Percentiles rank a stretch among this genome's conserved stretches.
Evolutionary conservation across 768 basidiomycete genomes (phyloP).

Genomic region (Leccinellum albellum): DNA sequence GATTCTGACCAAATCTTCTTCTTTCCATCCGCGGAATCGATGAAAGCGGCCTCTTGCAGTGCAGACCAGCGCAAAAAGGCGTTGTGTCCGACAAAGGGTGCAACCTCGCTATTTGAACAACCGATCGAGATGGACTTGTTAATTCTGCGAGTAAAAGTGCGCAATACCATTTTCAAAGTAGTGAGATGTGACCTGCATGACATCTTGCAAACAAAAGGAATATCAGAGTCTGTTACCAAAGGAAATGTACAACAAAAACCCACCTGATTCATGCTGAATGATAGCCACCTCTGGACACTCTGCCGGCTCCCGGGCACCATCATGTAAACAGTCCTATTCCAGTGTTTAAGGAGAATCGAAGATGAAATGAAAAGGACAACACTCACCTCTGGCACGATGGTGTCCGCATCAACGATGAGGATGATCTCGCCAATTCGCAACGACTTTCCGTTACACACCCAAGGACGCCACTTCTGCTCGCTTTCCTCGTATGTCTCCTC

Average conservation of each 20-base stretch:
- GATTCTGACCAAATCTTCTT: constrained; percentile 70
- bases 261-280: constrained; percentile 85
- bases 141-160: constrained; percentile 88
- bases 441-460: constrained; percentile 72
- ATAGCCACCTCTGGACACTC: constrained; percentile 86
- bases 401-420: constrained; percentile 85
- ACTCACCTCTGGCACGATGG: constrained; percentile 69
- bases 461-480: constrained; percentile 60
- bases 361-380: not conserved
- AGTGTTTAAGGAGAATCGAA: not conserved
- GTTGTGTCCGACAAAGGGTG: constrained; percentile 82
- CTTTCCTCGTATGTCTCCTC: constrained; percentile 68
- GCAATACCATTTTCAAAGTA: constrained; percentile 92
- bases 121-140: constrained; percentile 80
- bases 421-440: constrained; percentile 77
- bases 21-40: constrained; percentile 52
- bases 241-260: not conserved
- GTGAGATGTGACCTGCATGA: constrained; percentile 86
- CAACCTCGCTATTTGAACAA: constrained; percentile 73
- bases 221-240: constrained; percentile 24
- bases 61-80: constrained; percentile 90
- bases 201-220: constrained; percentile 42
- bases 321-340: constrained; percentile 76
- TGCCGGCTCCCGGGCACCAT: constrained; percentile 80
- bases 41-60: constrained; percentile 80